Evolutionary conservation across 2,329 filamentous ascomycete species (phyloP), one percentile per base, ranked within the genome.

Genomic region (Kalmusia sp.): DNA sequence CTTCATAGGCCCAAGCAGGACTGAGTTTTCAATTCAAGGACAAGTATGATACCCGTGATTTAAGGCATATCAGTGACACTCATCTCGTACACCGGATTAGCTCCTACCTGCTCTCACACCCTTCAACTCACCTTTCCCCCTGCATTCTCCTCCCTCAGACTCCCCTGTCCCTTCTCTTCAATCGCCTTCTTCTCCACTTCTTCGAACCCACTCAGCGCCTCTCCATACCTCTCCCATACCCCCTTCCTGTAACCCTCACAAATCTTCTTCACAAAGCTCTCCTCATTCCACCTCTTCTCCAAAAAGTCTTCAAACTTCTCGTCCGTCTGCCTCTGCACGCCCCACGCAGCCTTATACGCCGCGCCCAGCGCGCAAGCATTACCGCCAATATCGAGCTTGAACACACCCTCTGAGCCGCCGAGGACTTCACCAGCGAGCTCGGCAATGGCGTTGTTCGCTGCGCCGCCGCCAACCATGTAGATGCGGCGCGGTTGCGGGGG

Each of bases 301-400:
- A 99, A 88, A 59, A 96, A 80, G 56, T 93, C 88, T 71, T 98
- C 95, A 77, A 98, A 98, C 3, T 84, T 91, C 82, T 96, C 87
- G 2, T 77, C 67, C 0, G 64, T 72, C 21, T 75, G 74, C 41
- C 90, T 80, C 79, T 95, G 92, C 50, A 92, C 80, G 1, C 90
- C 92, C 95, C 95, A 99, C 0, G 96, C 87, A 12, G 95, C 93
- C 78, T 98, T 98, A 77, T 98, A 97, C 22, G 93, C 93, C 6
- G 92, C 92, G 12, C 95, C 95, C 12, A 98, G 78, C 9, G 93
- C 95, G 76, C 95, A 99, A 2, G 95, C 93, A 77, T 96, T 97
- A 22, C 93, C 92, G 22, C 95, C 93, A 4, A 98, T 92, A 70
- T 98, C 93, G 12, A 99, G 85, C 76, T 89, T 90, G 78, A 92